Conservation (phyloP, 2,329 filamentous ascomycete species). For the Colletotrichum lini region DNA sequence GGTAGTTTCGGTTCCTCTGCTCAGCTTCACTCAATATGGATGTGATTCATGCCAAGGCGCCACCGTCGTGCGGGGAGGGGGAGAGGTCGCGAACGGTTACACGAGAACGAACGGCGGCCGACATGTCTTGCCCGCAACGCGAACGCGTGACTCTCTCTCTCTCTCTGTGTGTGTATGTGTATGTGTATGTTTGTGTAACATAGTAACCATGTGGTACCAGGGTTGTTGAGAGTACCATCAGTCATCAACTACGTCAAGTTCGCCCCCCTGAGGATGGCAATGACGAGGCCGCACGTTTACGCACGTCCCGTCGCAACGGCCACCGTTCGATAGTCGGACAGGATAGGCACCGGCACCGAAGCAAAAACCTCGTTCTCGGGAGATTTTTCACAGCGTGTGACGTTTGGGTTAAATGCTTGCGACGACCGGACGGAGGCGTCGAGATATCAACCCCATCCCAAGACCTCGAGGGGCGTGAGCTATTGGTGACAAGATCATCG, state of each 20-base stretch:
- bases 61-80: no score
- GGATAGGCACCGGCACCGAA: background rate
- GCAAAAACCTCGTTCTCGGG: background rate
- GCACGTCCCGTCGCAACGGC: constrained; percentile 16
- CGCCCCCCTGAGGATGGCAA: background rate
- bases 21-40: background rate
- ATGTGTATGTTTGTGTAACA: background rate
- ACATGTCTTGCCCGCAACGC: no score
- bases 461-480: no score
- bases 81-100: background rate
- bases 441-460: background rate
- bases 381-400: background rate
- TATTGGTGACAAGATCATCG: background rate
- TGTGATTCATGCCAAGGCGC: background rate
- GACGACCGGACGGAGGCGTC: background rate
- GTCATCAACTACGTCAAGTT: constrained; percentile 12
- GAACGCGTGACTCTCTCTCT: no score
- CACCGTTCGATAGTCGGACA: constrained; percentile 13
- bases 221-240: background rate
- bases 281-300: constrained; percentile 4
- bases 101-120: background rate
- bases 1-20: background rate
- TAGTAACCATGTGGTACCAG: no score
- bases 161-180: background rate
- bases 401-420: background rate